phyloP scores from a whole-genome alignment of 202 grass and related monocot genomes.

The Brachypodium distachyon region DNA sequence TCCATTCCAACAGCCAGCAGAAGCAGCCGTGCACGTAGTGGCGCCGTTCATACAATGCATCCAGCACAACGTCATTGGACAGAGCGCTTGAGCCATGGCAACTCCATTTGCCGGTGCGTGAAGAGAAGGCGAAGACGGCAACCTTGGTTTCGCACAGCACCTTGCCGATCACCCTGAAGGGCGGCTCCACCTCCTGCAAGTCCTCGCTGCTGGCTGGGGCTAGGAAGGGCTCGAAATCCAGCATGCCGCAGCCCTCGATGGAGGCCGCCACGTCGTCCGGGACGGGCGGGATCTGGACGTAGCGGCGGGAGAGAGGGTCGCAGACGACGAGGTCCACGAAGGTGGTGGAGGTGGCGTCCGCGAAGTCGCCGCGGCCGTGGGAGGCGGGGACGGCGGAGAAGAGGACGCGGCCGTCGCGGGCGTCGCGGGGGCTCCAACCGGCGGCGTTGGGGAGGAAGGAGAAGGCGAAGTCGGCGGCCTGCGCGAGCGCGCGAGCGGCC shows the following conservation, averaged over 20 bases:
- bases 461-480: background rate
- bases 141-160: background rate
- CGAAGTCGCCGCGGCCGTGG: background rate
- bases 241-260: background rate
- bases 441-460: background rate
- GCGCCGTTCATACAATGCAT: background rate
- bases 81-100: too few species aligned
- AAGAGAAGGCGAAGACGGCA: slow-evolving; percentile 21
- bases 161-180: slow-evolving; percentile 16
- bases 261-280: background rate
- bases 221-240: slow-evolving; percentile 19
- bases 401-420: background rate
- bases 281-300: slow-evolving; percentile 5
- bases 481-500: background rate
- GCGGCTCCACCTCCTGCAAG: background rate
- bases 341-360: background rate
- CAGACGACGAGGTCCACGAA: background rate
- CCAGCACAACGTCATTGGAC: background rate
- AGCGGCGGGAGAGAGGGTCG: slow-evolving; percentile 13
- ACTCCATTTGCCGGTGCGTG: background rate
- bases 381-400: background rate
- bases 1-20: background rate
- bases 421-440: background rate
- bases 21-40: background rate
- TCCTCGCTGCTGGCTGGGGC: background rate